Base-by-base conservation (phyloP, 1,139 yeast species). In the Blastobotrys aristatus region DNA sequence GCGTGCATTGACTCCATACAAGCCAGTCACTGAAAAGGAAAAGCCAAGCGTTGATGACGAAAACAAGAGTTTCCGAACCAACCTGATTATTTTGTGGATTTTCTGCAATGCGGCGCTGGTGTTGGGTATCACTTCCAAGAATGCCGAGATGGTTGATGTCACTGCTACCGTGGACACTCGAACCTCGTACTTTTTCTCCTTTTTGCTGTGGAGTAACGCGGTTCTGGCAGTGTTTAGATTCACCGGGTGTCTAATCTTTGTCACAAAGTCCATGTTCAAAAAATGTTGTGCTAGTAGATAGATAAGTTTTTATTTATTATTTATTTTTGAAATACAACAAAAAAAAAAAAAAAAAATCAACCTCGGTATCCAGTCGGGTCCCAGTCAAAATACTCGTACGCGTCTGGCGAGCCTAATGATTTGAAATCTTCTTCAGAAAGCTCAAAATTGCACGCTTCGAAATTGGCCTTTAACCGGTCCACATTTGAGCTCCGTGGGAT, bases 11-110 rank as follows among this genome's bases (percentile, higher is more conserved):
- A 68, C 72, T 3, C 78, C 76, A 4, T 71, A 68, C 53, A 61
- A 61, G 37, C 67, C 69, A 13, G 62, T 62, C 6, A 63, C 60
- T 43, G 66, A 62, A 30, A 59, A 61, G 27, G 56, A 57, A 2
- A 49, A 50, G 35, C 68, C 70, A n/a, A 67, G 70, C n/a, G 66
- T 66, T 22, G 83, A 77, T 44, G 84, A 79, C 51, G 73, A 72
- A 44, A 75, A 75, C 56, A 85, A 85, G 57, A 85, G 84, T 64
- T 87, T 86, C 63, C 77, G 96, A 65, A 85, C 95, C 4, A 76
- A 84, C 75, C 80, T 90, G 8, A 86, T 87, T 33, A 74, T 86
- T 52, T 69, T 82, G 14, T 87, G 96, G 96, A 79, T 86, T 65
- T 69, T 85, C 49, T 75, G 88, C 17, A 87, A 87, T 63, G 83